Conservation (phyloP, 768 basidiomycete genomes). For the Nidula microcarpa region DNA sequence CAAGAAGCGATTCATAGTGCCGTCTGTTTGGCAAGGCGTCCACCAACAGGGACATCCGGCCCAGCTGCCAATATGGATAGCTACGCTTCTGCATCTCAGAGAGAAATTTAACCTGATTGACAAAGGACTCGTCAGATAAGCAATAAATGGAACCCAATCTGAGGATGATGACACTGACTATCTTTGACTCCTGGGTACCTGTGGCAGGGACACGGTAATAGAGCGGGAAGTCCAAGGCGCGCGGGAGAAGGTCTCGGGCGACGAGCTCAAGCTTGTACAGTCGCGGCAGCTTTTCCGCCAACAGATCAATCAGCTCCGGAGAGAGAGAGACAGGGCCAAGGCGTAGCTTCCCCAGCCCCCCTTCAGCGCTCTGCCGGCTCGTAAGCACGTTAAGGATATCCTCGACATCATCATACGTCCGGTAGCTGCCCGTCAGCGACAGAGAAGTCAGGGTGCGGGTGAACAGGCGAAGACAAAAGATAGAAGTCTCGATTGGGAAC, state of each 20-base stretch:
- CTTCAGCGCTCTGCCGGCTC: slow-evolving; percentile 7
- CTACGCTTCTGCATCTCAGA: neutral
- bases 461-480: slow-evolving; percentile 29
- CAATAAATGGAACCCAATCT: too few species aligned
- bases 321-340: slow-evolving; percentile 37
- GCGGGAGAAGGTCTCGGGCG: slow-evolving; percentile 33
- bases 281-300: slow-evolving; percentile 30
- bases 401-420: slow-evolving; percentile 30
- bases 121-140: neutral
- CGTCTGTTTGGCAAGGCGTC: neutral
- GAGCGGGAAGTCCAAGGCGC: slow-evolving; percentile 12
- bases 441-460: slow-evolving; percentile 27
- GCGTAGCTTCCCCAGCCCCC: slow-evolving; percentile 26
- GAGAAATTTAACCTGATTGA: neutral
- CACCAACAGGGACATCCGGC: neutral
- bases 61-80: neutral
- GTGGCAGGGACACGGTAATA: slow-evolving; percentile 6
- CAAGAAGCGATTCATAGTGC: neutral
- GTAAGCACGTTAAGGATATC: slow-evolving; percentile 20
- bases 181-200: neutral
- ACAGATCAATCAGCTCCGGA: slow-evolving; percentile 37
- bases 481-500: slow-evolving; percentile 31
- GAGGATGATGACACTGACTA: neutral
- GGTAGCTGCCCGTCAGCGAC: slow-evolving; percentile 35
- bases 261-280: slow-evolving; percentile 33